Percentiles rank a stretch among this genome's conserved stretches.
Evolutionary conservation across 306 rosid species (phyloP).

Genomic region (Canavalia ensiformis): DNA sequence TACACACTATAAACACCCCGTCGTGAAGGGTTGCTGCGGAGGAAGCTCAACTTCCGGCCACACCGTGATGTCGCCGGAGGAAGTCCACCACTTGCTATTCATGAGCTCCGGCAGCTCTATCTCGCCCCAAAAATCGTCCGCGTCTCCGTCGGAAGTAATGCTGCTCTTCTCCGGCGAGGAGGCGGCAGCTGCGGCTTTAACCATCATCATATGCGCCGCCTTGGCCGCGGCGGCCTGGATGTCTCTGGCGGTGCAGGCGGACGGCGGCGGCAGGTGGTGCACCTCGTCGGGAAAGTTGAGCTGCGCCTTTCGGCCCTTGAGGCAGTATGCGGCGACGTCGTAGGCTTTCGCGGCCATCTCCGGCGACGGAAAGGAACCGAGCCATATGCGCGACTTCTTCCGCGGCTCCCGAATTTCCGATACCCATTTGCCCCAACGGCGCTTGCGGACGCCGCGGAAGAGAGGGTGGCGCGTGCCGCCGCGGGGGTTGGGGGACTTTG

Average conservation of each 20-base stretch:
- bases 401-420: constrained; percentile 88
- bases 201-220: constrained; percentile 69
- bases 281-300: constrained; percentile 87
- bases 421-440: constrained; percentile 96
- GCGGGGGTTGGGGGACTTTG: neutral
- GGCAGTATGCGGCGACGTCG: constrained; percentile 84
- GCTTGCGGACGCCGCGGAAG: constrained; percentile 79
- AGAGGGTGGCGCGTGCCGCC: constrained; percentile 74
- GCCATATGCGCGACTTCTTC: constrained; percentile 87
- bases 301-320: constrained; percentile 84
- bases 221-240: constrained; percentile 84
- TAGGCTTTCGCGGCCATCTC: constrained; percentile 96
- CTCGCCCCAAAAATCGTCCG: constrained; percentile 84
- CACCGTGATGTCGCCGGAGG: constrained; percentile 31
- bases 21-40: constrained; percentile 47
- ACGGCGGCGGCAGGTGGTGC: constrained; percentile 64
- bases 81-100: constrained; percentile 50
- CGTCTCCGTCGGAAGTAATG: constrained; percentile 31
- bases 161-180: constrained; percentile 33
- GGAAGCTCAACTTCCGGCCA: constrained; percentile 52
- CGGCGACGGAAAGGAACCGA: constrained; percentile 84
- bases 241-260: constrained; percentile 62
- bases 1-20: constrained; percentile 53
- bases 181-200: neutral
- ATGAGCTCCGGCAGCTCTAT: constrained; percentile 84